Percentiles rank a stretch among this genome's conserved stretches.
Evolutionary conservation across 805 yeast genomes (phyloP).

Genomic region (Candida koratica): DNA sequence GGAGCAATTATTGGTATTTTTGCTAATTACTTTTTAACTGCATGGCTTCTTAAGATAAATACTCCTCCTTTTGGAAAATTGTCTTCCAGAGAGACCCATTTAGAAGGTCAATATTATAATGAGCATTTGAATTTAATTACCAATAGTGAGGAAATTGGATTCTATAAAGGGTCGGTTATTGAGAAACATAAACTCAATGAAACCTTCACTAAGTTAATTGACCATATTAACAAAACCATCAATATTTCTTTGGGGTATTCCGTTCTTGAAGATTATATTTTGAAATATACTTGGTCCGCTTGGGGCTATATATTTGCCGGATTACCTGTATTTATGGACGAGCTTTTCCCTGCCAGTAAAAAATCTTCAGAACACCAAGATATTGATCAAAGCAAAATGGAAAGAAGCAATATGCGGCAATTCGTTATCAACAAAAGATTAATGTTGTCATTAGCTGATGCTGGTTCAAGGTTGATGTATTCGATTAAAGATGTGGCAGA

Average conservation of each 20-base stretch:
- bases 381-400: conserved; percentile 23
- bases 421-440: conserved; percentile 87
- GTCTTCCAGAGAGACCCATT: conserved; percentile 64
- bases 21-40: conserved; percentile 75
- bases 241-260: conserved; percentile 63
- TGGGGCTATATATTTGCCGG: conserved; percentile 90
- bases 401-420: conserved; percentile 70
- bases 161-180: conserved; percentile 80
- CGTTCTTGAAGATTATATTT: conserved; percentile 75
- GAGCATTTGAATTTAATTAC: conserved; percentile 80
- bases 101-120: conserved; percentile 87
- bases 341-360: conserved; percentile 14
- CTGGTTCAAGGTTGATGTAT: conserved; percentile 91
- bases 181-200: conserved; percentile 65
- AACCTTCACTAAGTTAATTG: conserved; percentile 53
- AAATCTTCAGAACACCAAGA: neutral
- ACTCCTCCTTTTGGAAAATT: conserved; percentile 85
- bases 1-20: conserved; percentile 82
- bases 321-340: conserved; percentile 75
- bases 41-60: conserved; percentile 61
- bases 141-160: conserved; percentile 91
- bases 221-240: conserved; percentile 52
- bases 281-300: conserved; percentile 93
- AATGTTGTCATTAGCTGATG: conserved; percentile 88
- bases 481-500: conserved; percentile 90